A percentile compares a stretch with the other conserved stretches of the same genome.
Evolutionary conservation across 179 eudicot species (phyloP).

Genomic region (Spergularia azorica): DNA sequence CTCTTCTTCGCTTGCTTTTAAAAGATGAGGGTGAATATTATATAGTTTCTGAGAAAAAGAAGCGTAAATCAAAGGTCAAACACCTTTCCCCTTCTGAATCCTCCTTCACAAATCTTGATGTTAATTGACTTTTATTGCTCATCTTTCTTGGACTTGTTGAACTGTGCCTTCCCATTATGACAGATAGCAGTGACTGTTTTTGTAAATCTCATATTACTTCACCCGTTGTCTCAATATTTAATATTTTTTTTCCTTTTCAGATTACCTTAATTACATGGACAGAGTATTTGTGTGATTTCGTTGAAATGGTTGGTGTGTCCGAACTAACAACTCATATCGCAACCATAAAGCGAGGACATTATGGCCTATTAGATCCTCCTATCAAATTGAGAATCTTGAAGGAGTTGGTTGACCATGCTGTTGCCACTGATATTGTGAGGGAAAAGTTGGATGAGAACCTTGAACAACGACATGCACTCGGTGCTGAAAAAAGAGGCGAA

Average conservation of each 20-base stretch:
- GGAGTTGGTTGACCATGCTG: constrained; percentile 59
- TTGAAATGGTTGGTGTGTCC: constrained; percentile 55
- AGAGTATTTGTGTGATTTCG: constrained; percentile 83
- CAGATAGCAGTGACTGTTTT: neutral
- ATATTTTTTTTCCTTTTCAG: constrained; percentile 42
- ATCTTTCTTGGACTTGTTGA: neutral
- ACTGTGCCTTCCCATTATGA: neutral
- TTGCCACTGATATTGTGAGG: constrained; percentile 54
- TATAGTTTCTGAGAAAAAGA: constrained; percentile 46
- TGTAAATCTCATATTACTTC: constrained; percentile 16
- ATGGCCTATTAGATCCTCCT: constrained; percentile 70
- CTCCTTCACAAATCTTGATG: neutral
- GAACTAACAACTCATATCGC: constrained; percentile 49
- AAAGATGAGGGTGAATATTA: constrained; percentile 68
- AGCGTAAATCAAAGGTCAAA: constrained; percentile 77
- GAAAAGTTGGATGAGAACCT: constrained; percentile 73
- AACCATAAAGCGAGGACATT: constrained; percentile 91
- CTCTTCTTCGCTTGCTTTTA: constrained; percentile 78
- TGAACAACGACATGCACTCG: constrained; percentile 74
- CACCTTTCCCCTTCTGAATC: constrained; percentile 7
- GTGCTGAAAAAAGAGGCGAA: constrained; percentile 76
- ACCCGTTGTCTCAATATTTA: neutral
- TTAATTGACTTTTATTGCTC: neutral
- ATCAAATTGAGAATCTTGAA: constrained; percentile 64
- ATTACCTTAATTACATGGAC: constrained; percentile 79